These are phyloP conservation scores for Scheffersomyces quercinus DNA, from an alignment of 1,139 yeast genomes.

Conservation along the genomic window DNA sequence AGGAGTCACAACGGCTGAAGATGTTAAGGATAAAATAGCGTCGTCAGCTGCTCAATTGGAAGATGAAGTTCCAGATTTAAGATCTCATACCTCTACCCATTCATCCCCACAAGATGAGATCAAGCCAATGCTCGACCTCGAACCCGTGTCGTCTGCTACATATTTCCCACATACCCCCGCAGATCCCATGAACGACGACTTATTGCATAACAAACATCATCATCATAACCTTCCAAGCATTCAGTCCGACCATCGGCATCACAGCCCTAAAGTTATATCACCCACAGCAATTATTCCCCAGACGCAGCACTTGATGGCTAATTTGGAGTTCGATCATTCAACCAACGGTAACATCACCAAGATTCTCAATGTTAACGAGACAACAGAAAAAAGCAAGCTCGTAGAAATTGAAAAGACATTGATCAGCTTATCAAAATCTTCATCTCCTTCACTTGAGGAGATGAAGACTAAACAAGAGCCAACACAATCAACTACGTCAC, in stretches of 20 bases:
- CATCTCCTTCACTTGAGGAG: conserved; percentile 2
- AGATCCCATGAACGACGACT: conserved; percentile 11
- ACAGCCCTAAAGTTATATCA: not conserved
- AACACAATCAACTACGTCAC: too few relatives aligned
- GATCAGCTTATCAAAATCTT: conserved; percentile 5
- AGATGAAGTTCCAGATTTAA: conserved; percentile 4
- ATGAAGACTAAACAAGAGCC: conserved; percentile 1
- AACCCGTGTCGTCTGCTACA: conserved; percentile 66
- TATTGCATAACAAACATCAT: not conserved
- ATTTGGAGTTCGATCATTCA: conserved; percentile 38
- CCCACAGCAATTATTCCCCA: conserved; percentile 5
- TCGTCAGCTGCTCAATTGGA: conserved; percentile 4
- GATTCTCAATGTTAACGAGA: conserved; percentile 13
- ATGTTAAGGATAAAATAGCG: not conserved
- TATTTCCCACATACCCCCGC: conserved; percentile 61
- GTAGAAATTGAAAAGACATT: conserved; percentile 1
- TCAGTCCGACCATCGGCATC: not conserved
- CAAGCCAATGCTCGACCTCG: conserved; percentile 18
- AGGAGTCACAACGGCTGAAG: conserved; percentile 17
- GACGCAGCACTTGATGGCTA: conserved; percentile 38
- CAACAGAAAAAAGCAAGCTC: conserved; percentile 1
- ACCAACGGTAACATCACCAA: conserved; percentile 32
- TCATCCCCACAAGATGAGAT: not conserved
- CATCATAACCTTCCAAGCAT: not conserved
- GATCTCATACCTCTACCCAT: not conserved